Evolutionary conservation across 2,329 filamentous ascomycete species (phyloP).

Genomic region (Phoma herbarum): DNA sequence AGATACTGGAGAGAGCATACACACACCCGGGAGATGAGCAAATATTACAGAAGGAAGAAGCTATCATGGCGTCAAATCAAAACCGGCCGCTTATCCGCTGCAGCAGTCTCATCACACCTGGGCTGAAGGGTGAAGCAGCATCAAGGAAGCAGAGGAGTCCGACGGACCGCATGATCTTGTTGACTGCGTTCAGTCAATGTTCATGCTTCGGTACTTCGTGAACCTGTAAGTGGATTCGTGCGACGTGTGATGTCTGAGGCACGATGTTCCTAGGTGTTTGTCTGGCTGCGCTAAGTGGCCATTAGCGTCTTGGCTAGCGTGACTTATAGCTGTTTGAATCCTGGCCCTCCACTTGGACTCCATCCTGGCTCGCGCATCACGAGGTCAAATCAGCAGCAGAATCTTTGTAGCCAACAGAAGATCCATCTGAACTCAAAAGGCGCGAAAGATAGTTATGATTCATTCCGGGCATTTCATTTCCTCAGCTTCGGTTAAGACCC

Average conservation of each 20-base stretch:
- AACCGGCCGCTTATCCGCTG: slow-evolving; percentile 15
- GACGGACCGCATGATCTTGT: not conserved
- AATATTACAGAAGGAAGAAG: slow-evolving; percentile 34
- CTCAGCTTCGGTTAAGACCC: too few species aligned
- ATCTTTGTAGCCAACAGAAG: too few species aligned
- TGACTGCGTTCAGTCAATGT: not conserved
- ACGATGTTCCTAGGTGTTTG: not conserved
- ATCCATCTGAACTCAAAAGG: too few species aligned
- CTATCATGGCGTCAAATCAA: slow-evolving; percentile 20
- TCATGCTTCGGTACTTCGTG: not conserved
- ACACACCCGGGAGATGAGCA: slow-evolving; percentile 39
- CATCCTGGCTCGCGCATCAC: too few species aligned
- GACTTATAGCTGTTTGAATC: too few species aligned
- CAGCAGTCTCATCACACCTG: not conserved
- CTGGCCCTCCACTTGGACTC: too few species aligned
- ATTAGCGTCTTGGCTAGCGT: slow-evolving; percentile 6
- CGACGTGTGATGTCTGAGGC: slow-evolving; percentile 32
- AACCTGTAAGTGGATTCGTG: slow-evolving; percentile 15
- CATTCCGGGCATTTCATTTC: too few species aligned
- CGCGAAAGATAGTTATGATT: too few species aligned
- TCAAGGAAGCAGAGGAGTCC: not conserved
- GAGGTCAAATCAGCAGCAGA: too few species aligned
- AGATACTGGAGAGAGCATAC: slow-evolving; percentile 13
- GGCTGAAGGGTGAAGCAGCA: not conserved
- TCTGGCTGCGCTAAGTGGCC: not conserved